Conservation (phyloP, 495 filamentous ascomycete species). For the Recurvomyces mirabilis region DNA sequence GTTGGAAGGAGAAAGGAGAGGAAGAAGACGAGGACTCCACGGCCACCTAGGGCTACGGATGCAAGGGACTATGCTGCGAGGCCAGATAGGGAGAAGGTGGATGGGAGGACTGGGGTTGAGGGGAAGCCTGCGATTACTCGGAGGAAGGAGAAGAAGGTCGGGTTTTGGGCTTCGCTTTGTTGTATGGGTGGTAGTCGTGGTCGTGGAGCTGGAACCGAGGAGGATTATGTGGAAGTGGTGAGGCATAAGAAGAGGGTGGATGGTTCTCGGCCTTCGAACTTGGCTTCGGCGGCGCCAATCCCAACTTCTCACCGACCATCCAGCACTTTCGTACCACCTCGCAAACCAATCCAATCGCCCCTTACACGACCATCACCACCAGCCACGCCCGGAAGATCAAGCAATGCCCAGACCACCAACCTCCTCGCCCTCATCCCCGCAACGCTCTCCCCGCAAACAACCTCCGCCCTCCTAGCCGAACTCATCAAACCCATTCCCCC, state of each 20-base stretch:
- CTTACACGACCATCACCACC: conserved; percentile 4
- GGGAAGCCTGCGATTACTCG: not conserved
- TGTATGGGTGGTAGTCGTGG: conserved; percentile 22
- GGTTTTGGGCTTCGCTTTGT: conserved; percentile 27
- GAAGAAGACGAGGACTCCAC: conserved; percentile 9
- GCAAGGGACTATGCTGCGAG: conserved; percentile 5
- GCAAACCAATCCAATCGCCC: not conserved
- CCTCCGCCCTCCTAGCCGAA: conserved; percentile 56
- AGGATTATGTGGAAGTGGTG: conserved; percentile 34
- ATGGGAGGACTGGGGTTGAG: not conserved
- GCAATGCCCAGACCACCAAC: conserved; percentile 38
- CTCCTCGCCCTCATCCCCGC: conserved; percentile 58
- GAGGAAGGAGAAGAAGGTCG: conserved; percentile 21
- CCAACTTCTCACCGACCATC: not conserved
- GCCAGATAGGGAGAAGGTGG: not conserved
- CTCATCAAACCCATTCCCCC: conserved; percentile 70
- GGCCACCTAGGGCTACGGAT: conserved; percentile 15
- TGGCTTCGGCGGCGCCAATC: conserved; percentile 9
- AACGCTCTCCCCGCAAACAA: conserved; percentile 49
- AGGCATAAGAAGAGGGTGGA: conserved; percentile 25
- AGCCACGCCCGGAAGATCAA: not conserved
- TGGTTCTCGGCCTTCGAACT: conserved; percentile 1
- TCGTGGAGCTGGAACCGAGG: conserved; percentile 21
- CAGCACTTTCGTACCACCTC: not conserved
- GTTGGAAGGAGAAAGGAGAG: not conserved